Conservation (phyloP, 2,329 filamentous ascomycete species). For the Tolypocladium ovalisporum region DNA sequence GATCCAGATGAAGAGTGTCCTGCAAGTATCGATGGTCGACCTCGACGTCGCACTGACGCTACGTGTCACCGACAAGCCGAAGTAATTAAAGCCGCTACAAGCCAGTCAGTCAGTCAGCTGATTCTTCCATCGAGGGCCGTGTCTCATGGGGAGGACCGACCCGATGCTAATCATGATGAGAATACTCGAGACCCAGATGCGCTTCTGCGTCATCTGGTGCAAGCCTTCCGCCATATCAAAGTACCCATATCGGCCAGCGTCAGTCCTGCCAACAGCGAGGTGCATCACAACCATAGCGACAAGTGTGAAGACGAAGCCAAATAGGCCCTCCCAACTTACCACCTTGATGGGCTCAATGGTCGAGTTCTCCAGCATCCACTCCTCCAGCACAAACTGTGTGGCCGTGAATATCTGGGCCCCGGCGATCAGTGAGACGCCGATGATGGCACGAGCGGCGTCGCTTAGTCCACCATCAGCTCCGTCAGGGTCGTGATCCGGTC, state of each 20-base stretch:
- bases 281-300: constrained; percentile 74
- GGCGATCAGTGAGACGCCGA: constrained; percentile 85
- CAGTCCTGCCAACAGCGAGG: constrained; percentile 62
- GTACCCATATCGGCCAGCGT: constrained; percentile 65
- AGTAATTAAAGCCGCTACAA: constrained; percentile 90
- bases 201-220: constrained; percentile 60
- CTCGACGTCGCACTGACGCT: constrained; percentile 84
- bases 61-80: constrained; percentile 86
- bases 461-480: constrained; percentile 27
- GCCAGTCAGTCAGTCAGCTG: background rate
- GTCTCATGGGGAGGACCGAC: constrained; percentile 31
- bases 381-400: constrained; percentile 90
- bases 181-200: constrained; percentile 66
- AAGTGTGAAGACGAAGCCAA: constrained; percentile 74
- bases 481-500: constrained; percentile 18
- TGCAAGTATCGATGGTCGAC: constrained; percentile 94
- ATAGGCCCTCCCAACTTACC: constrained; percentile 92
- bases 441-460: constrained; percentile 42
- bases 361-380: constrained; percentile 68
- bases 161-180: constrained; percentile 97
- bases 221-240: constrained; percentile 87
- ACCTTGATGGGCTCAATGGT: constrained; percentile 71
- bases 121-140: background rate
- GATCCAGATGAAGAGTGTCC: constrained; percentile 96
- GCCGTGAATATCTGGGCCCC: constrained; percentile 95